Evolutionary conservation across 1,284 basidiomycete genomes (phyloP), one percentile per base, ranked within the genome.

Genomic region (Puccinia novopanici): DNA sequence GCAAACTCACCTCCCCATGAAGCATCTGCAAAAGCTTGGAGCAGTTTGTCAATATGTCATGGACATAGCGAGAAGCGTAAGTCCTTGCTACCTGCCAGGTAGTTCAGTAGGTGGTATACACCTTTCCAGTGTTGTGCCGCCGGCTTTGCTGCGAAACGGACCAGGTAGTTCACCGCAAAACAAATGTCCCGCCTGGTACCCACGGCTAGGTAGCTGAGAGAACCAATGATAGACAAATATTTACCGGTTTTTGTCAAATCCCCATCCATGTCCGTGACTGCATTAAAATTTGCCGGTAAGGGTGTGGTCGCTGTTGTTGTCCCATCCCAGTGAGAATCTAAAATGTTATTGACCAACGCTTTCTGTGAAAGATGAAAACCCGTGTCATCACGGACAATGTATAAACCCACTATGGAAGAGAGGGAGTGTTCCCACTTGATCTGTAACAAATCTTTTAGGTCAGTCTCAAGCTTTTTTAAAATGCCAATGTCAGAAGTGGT

Each of bases 371-470:
- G 34, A 48, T 8, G 34, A 24, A 74, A 74, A 2, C 55, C 72
- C 40, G 3, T 3, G 15, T 24, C 15, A 13, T 24, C 8, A 0
- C 75, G 4, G 6, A 13, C 22, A 12, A 77, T 68, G 3, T 24
- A 19, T 3, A 77, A 10, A 0, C 75, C 75, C 3, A 75, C 54
- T 42, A 75, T 75, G 55, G n/a, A 61, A 27, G n/a, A n/a, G n/a
- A n/a, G n/a, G n/a, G n/a, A n/a, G n/a, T n/a, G n/a, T n/a, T n/a
- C n/a, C n/a, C n/a, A n/a, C n/a, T n/a, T n/a, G n/a, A n/a, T n/a
- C n/a, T n/a, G n/a, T n/a, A n/a, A n/a, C n/a, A n/a, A n/a, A n/a
- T n/a, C n/a, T n/a, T n/a, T n/a, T n/a, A n/a, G n/a, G n/a, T n/a
- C n/a, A n/a, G n/a, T n/a, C n/a, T 67, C 63, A 6, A 77, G 22